Percentiles rank a stretch among this genome's conserved stretches.
Conservation (phyloP, 2,329 filamentous ascomycete genomes). For the Blastomyces parvus region DNA sequence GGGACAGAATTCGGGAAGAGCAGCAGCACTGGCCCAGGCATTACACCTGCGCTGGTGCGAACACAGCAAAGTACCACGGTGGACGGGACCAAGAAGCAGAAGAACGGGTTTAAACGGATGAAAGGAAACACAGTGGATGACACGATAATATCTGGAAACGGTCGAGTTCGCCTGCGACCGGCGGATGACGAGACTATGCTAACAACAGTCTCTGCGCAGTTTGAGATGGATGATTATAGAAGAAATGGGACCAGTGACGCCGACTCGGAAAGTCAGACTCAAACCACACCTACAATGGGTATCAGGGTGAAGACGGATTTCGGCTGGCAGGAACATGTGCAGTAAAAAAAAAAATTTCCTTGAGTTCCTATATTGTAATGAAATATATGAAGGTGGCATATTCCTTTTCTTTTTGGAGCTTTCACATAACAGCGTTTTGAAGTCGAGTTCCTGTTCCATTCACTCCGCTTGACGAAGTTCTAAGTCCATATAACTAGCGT, state of each 20-base stretch:
- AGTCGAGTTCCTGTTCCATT: not conserved
- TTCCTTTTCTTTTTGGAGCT: not conserved
- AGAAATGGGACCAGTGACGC: not conserved
- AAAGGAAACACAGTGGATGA: not conserved
- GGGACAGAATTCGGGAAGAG: not conserved
- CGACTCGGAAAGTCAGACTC: not conserved
- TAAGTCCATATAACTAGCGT: not conserved
- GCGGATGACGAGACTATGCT: not conserved
- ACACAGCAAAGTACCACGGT: not conserved
- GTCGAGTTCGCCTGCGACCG: not conserved
- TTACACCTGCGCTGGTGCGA: not conserved
- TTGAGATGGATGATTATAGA: constrained; percentile 2
- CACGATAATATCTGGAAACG: not conserved
- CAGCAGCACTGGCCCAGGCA: not conserved
- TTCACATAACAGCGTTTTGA: not conserved
- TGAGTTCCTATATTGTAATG: not conserved
- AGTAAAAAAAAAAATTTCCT: not conserved
- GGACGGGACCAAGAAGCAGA: not conserved
- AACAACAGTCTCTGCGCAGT: not conserved
- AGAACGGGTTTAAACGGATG: not conserved
- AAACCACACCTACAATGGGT: not conserved
- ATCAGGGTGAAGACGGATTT: constrained; percentile 5
- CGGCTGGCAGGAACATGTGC: not conserved
- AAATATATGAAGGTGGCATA: not conserved
- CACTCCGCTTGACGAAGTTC: not conserved